Evolutionary conservation across 768 basidiomycete species (phyloP).

Genomic region (Boletus tomentosulus): DNA sequence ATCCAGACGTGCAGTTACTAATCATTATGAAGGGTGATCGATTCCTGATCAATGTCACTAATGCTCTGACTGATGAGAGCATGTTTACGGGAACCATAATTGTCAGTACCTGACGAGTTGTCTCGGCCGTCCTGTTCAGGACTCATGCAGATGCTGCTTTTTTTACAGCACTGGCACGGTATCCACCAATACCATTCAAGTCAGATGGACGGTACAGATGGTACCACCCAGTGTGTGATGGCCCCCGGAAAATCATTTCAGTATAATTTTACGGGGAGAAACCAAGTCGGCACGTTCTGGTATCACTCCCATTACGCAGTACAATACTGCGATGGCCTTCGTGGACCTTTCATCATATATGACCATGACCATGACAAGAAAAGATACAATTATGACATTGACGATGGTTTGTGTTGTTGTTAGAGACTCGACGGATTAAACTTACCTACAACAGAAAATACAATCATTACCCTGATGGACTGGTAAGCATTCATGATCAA

Average conservation of each 20-base stretch:
- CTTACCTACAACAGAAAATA: not conserved
- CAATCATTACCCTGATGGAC: conserved; percentile 31
- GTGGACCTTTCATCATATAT: conserved; percentile 44
- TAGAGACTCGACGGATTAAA: no score
- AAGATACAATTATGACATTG: conserved; percentile 12
- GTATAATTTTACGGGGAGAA: conserved; percentile 31
- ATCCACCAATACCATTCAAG: conserved; percentile 20
- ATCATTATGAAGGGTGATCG: conserved; percentile 10
- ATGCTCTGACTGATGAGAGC: conserved; percentile 14
- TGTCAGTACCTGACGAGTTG: conserved; percentile 9
- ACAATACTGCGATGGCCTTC: conserved; percentile 39
- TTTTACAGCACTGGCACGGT: conserved; percentile 29
- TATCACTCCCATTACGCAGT: conserved; percentile 21
- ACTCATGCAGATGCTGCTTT: not conserved
- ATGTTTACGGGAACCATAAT: conserved; percentile 20
- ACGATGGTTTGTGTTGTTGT: conserved; percentile 15
- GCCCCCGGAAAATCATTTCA: conserved; percentile 30
- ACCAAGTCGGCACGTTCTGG: conserved; percentile 41
- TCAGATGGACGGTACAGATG: conserved; percentile 31
- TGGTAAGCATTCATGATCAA: conserved; percentile 6
- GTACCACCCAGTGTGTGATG: conserved; percentile 42
- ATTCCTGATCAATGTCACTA: conserved; percentile 16
- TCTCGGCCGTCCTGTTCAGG: no score
- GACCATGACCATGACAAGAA: conserved; percentile 28
- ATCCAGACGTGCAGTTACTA: not conserved